Base-by-base conservation (phyloP, 2,329 filamentous ascomycete genomes). In the Podosphaera xanthii region DNA sequence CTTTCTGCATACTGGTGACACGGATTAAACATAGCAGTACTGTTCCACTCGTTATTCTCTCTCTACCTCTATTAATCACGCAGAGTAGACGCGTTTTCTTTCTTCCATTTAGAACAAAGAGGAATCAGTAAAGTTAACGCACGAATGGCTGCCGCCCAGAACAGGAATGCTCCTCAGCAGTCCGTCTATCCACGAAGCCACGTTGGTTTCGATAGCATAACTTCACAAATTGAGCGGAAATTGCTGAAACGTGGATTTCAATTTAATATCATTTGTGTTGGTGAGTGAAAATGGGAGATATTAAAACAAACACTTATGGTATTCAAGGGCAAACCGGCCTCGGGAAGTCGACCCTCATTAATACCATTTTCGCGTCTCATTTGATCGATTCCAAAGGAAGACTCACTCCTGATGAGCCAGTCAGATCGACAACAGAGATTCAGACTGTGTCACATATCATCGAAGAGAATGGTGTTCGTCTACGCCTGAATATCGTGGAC, bases 121-220 rank as follows among this genome's bases (percentile, higher is more conserved):
- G 40, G 55, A 30, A 36, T 38, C 1, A 36, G 12, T 9, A 35
- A 58, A 57, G 5, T 52, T 53, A 60, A 61, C 36, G 54, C 61
- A 62, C 62, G 59, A 63, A 70, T 70, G 68, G 67, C 69, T 60
- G 65, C 67, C 50, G 63, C 68, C 58, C 64, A 63, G 60, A 67
- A 68, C 49, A 65, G 67, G 65, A 63, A 67, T 52, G 64, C 63
- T 58, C 64, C 65, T 60, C 67, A 66, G 59, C 68, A 66, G 58
- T 68, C 69, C 30, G 69, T 85, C 72, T 92, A 87, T 75, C 92
- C 92, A 70, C 84, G 92, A 73, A 94, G 85, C 84, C 92, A 97
- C 80, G 92, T 98, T 74, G 92, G 92, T 82, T 98, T 98, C 78
- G 92, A 98, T 79, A 96, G 89, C 78, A 98, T 98, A 80, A 98